These are phyloP conservation scores for Malus sylvestris DNA, from an alignment of 306 rosid genomes.

Conservation along the genomic window DNA sequence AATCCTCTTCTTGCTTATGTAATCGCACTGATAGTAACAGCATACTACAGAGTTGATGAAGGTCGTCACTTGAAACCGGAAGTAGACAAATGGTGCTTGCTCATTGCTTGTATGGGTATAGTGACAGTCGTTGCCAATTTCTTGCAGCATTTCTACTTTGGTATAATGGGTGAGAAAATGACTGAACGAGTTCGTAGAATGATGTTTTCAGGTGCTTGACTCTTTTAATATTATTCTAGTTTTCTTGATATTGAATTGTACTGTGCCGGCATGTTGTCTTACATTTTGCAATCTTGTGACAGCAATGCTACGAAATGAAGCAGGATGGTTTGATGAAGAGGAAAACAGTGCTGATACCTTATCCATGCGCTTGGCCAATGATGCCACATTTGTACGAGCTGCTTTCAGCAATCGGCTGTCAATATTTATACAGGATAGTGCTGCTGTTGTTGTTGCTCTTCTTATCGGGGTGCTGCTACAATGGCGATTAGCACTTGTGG, in stretches of 20 bases:
- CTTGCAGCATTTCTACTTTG: slow-evolving; percentile 98
- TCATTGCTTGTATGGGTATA: slow-evolving; percentile 96
- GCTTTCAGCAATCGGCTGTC: slow-evolving; percentile 98
- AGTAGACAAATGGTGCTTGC: slow-evolving; percentile 89
- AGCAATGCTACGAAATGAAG: slow-evolving; percentile 99
- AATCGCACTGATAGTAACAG: slow-evolving; percentile 78
- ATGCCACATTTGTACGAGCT: slow-evolving; percentile 98
- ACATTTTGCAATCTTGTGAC: slow-evolving; percentile 34
- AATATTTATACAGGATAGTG: slow-evolving; percentile 95
- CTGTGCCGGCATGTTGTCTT: slow-evolving; percentile 14
- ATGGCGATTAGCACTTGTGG: slow-evolving; percentile 96
- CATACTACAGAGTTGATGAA: slow-evolving; percentile 47
- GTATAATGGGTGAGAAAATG: slow-evolving; percentile 99
- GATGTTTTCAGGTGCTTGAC: slow-evolving; percentile 90
- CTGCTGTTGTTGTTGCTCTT: slow-evolving; percentile 93
- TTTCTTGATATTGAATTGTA: slow-evolving; percentile 7
- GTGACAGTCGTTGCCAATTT: slow-evolving; percentile 97
- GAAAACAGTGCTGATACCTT: slow-evolving; percentile 95
- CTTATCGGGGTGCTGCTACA: slow-evolving; percentile 81
- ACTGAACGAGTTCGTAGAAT: slow-evolving; percentile 99
- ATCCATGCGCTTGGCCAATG: slow-evolving; percentile 98
- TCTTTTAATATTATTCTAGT: background rate
- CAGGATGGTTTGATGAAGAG: slow-evolving; percentile 97
- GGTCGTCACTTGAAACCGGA: slow-evolving; percentile 37
- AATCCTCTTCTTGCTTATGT: slow-evolving; percentile 98